phyloP scores from a whole-genome alignment of 2,329 filamentous ascomycete species.

The Beauveria scarabaeidicola region DNA sequence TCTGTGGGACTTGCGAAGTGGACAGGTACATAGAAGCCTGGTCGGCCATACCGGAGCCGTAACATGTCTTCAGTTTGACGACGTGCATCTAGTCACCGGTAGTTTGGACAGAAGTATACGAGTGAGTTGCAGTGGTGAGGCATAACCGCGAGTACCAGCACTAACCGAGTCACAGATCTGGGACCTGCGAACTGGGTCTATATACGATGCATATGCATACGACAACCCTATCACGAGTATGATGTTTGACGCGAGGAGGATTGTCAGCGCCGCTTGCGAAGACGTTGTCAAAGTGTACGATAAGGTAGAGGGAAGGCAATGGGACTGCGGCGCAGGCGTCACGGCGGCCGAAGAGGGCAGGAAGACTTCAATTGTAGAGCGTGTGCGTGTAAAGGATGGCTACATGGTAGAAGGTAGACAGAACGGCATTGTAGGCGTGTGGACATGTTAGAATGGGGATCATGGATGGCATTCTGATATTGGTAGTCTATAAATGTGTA shows the following conservation, averaged over 20 bases:
- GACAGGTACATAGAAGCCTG: conserved; percentile 91
- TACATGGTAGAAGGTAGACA: conserved; percentile 85
- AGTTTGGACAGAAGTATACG: conserved; percentile 87
- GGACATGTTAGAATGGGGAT: conserved; percentile 54
- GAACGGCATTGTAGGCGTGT: conserved; percentile 83
- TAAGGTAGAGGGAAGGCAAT: conserved; percentile 90
- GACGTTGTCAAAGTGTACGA: conserved; percentile 97
- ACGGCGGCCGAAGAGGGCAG: conserved; percentile 58
- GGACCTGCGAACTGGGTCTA: conserved; percentile 93
- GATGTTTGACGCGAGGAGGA: conserved; percentile 91
- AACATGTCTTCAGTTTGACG: conserved; percentile 91
- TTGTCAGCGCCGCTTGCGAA: conserved; percentile 83
- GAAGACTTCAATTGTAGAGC: conserved; percentile 64
- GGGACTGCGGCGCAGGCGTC: conserved; percentile 87
- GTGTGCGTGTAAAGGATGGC: conserved; percentile 84
- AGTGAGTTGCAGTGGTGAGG: conserved; percentile 47
- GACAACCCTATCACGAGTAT: conserved; percentile 86
- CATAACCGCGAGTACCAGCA: background rate
- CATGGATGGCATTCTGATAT: background rate
- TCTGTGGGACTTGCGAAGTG: conserved; percentile 91
- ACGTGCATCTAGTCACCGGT: conserved; percentile 87
- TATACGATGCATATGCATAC: conserved; percentile 93
- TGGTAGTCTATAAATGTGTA: conserved; percentile 6
- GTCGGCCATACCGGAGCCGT: conserved; percentile 94
- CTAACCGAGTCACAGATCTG: conserved; percentile 61